Base-by-base conservation (phyloP, 371 early-diverging fungal species). In the Fennellomyces sp. region DNA sequence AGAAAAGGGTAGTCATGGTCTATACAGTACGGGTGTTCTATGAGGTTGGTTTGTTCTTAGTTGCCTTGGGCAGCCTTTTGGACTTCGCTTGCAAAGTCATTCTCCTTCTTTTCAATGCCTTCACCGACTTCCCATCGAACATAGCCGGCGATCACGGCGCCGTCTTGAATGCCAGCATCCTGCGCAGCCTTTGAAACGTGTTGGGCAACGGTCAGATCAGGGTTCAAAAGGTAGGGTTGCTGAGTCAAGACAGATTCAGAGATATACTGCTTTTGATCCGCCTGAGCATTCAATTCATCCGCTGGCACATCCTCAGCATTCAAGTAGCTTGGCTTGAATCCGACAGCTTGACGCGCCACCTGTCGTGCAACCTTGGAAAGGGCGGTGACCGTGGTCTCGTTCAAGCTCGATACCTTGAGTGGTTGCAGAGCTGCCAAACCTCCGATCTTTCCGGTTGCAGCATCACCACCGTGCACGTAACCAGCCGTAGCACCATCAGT, bases 91-190 rank as follows among this genome's bases (percentile, higher is more conserved):
- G 88, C 91, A 81, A 94, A 94, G 75, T 90, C 87, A 52, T 70
- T 52, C 61, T 80, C 84, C 33, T 83, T 80, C 73, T 92, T 91
- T 53, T 88, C 90, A 60, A 94, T 86, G 48, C 92, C 93, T 67
- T 94, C 94, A 55, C 94, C 97, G 50, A 88, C 88, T 75, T 91
- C 90, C 80, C 84, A 91, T 56, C 97, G 81, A 54, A 84, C 68
- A 66, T 90, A 94, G 52, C 87, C 90, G n/a, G 76, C 31, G 62
- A 68, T 66, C 70, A 70, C 52, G 69, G 78, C 65, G 88, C 76
- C 59, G 78, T 88, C 69, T 85, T 81, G 48, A 51, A 75, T 13
- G 88, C 89, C 54, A 35, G 65, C 65, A 12, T 67, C 67, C 27
- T 65, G 64, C 19, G 71, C 70, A 15, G 61, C 52, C 58, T 76